Percentiles rank a stretch among this genome's conserved stretches.
phyloP scores from a whole-genome alignment of 129 eudicot species.

The Pulicaria dysenterica region DNA sequence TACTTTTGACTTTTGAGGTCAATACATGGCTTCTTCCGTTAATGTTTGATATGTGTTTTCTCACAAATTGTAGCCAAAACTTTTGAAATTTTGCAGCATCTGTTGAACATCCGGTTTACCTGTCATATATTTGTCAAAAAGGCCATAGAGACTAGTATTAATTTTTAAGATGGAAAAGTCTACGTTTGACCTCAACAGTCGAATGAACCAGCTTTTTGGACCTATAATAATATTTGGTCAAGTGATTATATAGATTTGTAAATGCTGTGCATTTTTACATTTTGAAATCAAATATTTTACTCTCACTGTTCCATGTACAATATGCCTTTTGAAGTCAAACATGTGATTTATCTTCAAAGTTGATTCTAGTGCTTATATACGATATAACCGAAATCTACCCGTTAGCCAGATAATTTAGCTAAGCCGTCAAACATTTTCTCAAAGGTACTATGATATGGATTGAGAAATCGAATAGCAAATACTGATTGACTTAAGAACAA shows the following conservation, averaged over 20 bases:
- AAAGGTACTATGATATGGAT: neutral
- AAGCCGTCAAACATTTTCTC: neutral
- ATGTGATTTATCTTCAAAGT: neutral
- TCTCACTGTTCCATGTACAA: neutral
- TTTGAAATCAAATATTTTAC: slow-evolving; percentile 1
- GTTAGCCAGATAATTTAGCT: neutral
- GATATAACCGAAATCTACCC: neutral
- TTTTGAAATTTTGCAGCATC: neutral
- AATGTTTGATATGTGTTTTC: neutral
- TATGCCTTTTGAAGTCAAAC: slow-evolving; percentile 9
- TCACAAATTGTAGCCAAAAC: neutral
- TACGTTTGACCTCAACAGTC: slow-evolving; percentile 6
- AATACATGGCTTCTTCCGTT: neutral
- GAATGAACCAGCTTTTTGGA: neutral
- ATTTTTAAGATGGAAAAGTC: neutral
- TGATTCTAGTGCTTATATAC: neutral
- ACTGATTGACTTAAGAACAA: neutral
- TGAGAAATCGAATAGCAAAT: no score
- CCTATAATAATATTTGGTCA: neutral
- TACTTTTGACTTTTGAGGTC: slow-evolving; percentile 7
- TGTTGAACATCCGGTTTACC: neutral
- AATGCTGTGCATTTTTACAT: neutral
- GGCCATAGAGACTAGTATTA: neutral
- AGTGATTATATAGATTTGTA: neutral
- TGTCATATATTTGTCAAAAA: neutral